These are phyloP conservation scores for Fistulinella staudtii DNA, from an alignment of 1,284 basidiomycete species.

Conservation along the genomic window DNA sequence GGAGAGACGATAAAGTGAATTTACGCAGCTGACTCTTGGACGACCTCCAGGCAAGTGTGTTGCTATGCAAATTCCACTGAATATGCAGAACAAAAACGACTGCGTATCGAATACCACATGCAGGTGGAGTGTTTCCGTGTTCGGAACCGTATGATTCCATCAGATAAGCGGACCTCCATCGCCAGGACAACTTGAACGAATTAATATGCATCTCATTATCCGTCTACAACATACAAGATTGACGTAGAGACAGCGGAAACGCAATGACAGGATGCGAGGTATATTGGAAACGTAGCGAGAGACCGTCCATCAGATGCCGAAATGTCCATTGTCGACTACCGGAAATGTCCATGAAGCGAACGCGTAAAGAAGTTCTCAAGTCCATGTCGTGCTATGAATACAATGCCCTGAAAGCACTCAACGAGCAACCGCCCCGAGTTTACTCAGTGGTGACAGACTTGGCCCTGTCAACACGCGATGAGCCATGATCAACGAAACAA, in stretches of 20 bases:
- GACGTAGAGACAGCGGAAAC: not conserved
- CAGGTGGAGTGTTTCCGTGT: no score
- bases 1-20: slow-evolving; percentile 27
- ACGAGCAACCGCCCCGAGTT: slow-evolving; percentile 13
- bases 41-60: no score
- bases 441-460: slow-evolving; percentile 85
- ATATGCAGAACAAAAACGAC: no score
- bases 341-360: slow-evolving; percentile 22
- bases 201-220: not conserved
- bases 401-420: no score
- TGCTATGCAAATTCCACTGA: no score
- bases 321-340: slow-evolving; percentile 29
- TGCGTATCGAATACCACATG: no score
- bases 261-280: not conserved
- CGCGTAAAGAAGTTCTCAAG: slow-evolving; percentile 8
- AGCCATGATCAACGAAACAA: slow-evolving; percentile 7
- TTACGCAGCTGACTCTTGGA: no score
- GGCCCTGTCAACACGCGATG: slow-evolving; percentile 46
- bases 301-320: slow-evolving; percentile 20
- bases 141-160: no score
- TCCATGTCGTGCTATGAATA: slow-evolving; percentile 4
- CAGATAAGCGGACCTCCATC: no score
- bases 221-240: not conserved
- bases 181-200: no score
- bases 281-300: slow-evolving; percentile 3